Evolutionary conservation across 169 alveolate species (phyloP).

Genomic region (Eimeria falciformis): DNA sequence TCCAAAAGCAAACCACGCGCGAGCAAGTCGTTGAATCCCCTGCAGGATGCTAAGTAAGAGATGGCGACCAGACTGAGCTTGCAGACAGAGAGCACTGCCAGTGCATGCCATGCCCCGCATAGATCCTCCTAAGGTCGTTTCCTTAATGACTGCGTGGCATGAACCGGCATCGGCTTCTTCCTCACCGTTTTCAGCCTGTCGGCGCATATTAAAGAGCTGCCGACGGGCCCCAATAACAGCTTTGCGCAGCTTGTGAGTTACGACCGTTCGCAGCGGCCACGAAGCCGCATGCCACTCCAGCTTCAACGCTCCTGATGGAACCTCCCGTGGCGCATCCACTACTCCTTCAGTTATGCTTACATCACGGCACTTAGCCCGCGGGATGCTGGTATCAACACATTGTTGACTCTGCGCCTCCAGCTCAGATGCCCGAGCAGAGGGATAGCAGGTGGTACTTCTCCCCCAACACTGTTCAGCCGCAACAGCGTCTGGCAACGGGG

Average conservation of each 20-base stretch:
- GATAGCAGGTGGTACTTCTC: neutral
- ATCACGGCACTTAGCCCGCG: too few relatives aligned
- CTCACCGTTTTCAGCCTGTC: neutral
- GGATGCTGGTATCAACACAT: too few relatives aligned
- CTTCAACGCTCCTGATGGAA: neutral
- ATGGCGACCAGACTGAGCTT: conserved; percentile 45
- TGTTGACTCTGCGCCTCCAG: neutral
- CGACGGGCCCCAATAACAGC: conserved; percentile 47
- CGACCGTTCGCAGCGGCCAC: conserved; percentile 51
- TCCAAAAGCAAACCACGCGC: conserved; percentile 39
- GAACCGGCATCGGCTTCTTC: conserved; percentile 5
- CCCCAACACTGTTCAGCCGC: neutral
- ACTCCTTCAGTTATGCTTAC: neutral
- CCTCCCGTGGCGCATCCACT: neutral
- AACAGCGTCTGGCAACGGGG: neutral
- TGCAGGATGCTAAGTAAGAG: conserved; percentile 17
- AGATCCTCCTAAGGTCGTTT: neutral
- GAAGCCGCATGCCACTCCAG: neutral
- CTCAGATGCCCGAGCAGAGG: neutral
- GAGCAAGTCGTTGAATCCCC: conserved; percentile 64
- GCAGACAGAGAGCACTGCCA: neutral
- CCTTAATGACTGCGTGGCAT: neutral
- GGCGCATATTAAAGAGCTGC: conserved; percentile 42
- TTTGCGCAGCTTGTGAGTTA: neutral
- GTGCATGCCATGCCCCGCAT: neutral